Percentiles rank a stretch among this genome's conserved stretches.
These are phyloP conservation scores for Microbotryomycetes sp. DNA, from an alignment of 1,284 basidiomycete species.

Conservation along the genomic window DNA sequence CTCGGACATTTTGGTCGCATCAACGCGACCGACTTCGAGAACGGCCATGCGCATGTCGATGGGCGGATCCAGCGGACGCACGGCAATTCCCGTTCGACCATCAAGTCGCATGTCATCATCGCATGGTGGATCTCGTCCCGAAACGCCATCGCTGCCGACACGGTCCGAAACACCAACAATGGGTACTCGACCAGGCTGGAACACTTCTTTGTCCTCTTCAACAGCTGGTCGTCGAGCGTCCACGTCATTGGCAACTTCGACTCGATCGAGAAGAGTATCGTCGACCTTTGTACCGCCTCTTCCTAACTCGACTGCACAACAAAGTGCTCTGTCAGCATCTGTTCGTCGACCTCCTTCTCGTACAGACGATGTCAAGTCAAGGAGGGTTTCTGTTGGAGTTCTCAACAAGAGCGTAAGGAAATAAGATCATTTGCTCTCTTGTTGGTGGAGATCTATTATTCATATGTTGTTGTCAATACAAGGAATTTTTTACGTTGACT, in stretches of 20 bases:
- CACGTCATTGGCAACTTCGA: background rate
- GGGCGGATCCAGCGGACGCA: background rate
- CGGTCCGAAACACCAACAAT: background rate
- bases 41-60: slow-evolving; percentile 14
- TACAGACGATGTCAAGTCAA: background rate
- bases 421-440: background rate
- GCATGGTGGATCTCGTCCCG: background rate
- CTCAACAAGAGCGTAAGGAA: background rate
- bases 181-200: background rate
- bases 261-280: background rate
- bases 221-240: background rate
- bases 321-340: background rate
- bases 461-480: background rate
- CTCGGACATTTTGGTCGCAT: background rate
- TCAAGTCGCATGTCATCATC: background rate
- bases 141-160: background rate
- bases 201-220: background rate
- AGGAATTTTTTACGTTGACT: background rate
- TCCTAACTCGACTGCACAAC: background rate
- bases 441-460: no score
- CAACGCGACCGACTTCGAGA: slow-evolving; percentile 19
- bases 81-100: background rate
- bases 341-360: background rate
- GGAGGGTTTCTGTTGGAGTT: background rate
- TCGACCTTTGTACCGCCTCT: background rate